A percentile compares a stretch with the other conserved stretches of the same genome.
Conservation (phyloP, 139 green algal species). For the Picochlorum sp. region DNA sequence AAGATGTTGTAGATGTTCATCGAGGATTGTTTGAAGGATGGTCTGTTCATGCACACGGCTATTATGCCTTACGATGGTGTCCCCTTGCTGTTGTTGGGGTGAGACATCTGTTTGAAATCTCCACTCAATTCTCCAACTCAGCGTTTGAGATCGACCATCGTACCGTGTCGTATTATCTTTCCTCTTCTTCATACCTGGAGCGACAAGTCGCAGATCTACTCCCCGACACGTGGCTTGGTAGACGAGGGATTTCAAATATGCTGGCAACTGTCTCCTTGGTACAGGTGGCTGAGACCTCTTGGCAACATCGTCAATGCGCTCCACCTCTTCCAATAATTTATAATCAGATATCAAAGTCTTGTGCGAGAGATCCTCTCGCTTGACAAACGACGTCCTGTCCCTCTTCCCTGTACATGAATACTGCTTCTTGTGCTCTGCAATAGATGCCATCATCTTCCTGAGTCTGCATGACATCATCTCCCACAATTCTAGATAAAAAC, state of each 20-base stretch:
- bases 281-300: conserved; percentile 25
- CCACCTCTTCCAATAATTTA: conserved; percentile 30
- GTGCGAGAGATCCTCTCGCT: conserved; percentile 18
- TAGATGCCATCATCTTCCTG: too few relatives aligned
- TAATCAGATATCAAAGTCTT: conserved; percentile 26
- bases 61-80: neutral
- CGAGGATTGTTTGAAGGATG: conserved; percentile 7
- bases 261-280: conserved; percentile 23
- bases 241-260: conserved; percentile 24
- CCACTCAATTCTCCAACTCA: conserved; percentile 34
- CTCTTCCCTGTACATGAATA: conserved; percentile 30
- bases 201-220: conserved; percentile 27
- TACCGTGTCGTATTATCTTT: conserved; percentile 29
- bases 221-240: conserved; percentile 24
- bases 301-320: conserved; percentile 26
- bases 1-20: conserved; percentile 1
- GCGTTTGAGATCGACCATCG: conserved; percentile 17
- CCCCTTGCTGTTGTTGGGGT: too few relatives aligned
- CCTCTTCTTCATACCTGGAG: conserved; percentile 31
- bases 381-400: conserved; percentile 35
- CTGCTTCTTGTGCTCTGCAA: conserved; percentile 28
- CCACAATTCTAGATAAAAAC: neutral
- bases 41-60: conserved; percentile 10
- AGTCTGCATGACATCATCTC: too few relatives aligned
- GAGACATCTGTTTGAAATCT: neutral